phyloP scores from a whole-genome alignment of 78 protist genomes.

The Speleostelium caveatum region DNA sequence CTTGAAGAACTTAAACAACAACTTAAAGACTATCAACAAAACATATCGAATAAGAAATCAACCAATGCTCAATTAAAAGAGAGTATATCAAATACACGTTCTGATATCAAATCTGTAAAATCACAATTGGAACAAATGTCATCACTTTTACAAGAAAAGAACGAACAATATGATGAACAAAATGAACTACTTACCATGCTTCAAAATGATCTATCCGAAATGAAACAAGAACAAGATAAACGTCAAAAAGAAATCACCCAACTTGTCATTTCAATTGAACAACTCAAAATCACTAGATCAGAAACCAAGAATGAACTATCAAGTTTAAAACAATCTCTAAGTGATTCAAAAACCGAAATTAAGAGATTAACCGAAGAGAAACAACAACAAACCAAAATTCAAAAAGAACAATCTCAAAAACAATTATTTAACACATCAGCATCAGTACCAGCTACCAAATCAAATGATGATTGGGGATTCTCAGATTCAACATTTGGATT shows the following conservation, averaged over 20 bases:
- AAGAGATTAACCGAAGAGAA: constrained; percentile 14
- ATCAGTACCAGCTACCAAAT: neutral
- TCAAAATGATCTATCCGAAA: constrained; percentile 24
- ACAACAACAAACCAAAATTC: neutral
- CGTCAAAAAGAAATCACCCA: neutral
- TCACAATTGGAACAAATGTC: constrained; percentile 47
- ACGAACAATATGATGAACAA: constrained; percentile 48
- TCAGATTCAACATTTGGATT: too few species aligned
- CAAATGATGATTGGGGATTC: neutral
- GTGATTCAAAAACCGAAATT: constrained; percentile 26
- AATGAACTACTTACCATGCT: neutral
- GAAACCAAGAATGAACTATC: constrained; percentile 15
- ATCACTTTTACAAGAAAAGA: constrained; percentile 8
- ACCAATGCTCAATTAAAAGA: constrained; percentile 15
- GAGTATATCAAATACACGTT: constrained; percentile 2
- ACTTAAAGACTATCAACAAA: neutral
- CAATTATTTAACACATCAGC: constrained; percentile 20
- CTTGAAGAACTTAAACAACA: neutral
- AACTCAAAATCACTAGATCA: constrained; percentile 5
- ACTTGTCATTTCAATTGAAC: constrained; percentile 6
- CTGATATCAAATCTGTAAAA: constrained; percentile 35
- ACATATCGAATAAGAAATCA: neutral
- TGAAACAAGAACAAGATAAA: constrained; percentile 23
- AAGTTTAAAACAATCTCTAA: neutral
- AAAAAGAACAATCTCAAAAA: constrained; percentile 6